Conservation (phyloP, 1,284 basidiomycete genomes). For the Ustilago shanxiensis region DNA sequence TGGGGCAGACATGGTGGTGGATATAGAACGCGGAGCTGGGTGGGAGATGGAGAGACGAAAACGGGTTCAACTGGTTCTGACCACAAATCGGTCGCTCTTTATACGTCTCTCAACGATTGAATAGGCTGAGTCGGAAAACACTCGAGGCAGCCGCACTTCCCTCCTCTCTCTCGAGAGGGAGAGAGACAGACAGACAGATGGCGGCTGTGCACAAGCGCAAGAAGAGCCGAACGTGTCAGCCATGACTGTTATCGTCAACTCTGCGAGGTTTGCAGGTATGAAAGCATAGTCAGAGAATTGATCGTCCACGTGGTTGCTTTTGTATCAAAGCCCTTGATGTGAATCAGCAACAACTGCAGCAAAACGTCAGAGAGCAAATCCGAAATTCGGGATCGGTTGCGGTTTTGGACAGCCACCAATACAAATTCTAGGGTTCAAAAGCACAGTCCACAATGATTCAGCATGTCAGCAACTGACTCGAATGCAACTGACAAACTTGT, state of each 20-base stretch:
- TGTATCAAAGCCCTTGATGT: background rate
- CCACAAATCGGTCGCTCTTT: background rate
- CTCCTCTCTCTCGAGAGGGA: too few species aligned
- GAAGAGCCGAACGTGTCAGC: background rate
- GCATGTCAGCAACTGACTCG: too few species aligned
- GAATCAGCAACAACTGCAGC: slow-evolving; percentile 1
- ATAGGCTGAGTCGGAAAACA: background rate
- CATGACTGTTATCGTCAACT: background rate
- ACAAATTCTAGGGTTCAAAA: background rate
- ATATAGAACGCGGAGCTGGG: background rate
- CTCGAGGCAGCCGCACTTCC: background rate
- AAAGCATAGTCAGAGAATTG: too few species aligned
- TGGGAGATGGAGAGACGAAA: background rate
- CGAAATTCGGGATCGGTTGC: background rate
- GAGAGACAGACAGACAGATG: too few species aligned
- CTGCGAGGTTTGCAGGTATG: too few species aligned
- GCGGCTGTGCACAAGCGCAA: background rate
- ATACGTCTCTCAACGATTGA: background rate
- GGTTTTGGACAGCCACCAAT: background rate
- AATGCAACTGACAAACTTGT: too few species aligned
- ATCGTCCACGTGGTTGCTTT: background rate
- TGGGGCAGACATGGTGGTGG: slow-evolving; percentile 14
- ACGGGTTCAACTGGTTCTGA: background rate
- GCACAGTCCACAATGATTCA: too few species aligned
- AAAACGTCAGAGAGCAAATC: background rate